phyloP scores from a whole-genome alignment of 345 rosid species.

The Bruguiera gymnorhiza region DNA sequence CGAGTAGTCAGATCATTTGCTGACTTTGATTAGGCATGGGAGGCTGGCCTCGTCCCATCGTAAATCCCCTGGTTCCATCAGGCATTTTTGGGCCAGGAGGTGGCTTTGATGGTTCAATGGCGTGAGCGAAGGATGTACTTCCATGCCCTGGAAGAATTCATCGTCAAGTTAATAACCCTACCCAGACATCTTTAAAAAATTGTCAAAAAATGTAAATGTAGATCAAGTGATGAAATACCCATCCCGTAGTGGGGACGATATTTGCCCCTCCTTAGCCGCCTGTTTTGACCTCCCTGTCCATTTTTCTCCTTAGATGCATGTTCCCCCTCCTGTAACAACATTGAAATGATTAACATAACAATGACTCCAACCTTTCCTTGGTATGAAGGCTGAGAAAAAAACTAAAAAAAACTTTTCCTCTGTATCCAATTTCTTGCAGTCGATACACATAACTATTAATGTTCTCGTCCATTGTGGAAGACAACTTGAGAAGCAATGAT shows the following conservation, averaged over 20 bases:
- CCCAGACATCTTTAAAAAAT: neutral
- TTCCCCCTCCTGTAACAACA: slow-evolving; percentile 43
- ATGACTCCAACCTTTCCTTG: neutral
- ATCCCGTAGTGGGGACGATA: slow-evolving; percentile 45
- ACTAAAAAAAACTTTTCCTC: no score
- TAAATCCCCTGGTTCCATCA: slow-evolving; percentile 32
- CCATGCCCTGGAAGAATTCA: slow-evolving; percentile 56
- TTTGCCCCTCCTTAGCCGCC: slow-evolving; percentile 48
- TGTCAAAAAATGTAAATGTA: neutral
- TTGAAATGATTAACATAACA: neutral
- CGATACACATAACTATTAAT: no score
- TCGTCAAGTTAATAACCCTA: neutral
- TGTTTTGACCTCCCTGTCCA: slow-evolving; percentile 46
- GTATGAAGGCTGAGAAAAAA: no score
- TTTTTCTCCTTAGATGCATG: slow-evolving; percentile 50
- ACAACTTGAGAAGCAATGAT: no score
- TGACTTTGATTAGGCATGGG: slow-evolving; percentile 22
- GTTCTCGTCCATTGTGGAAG: no score
- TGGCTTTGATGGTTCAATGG: slow-evolving; percentile 53
- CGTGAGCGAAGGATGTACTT: slow-evolving; percentile 38
- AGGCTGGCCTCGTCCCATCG: slow-evolving; percentile 86
- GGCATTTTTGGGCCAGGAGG: slow-evolving; percentile 91
- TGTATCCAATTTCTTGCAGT: no score
- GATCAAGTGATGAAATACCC: slow-evolving; percentile 26
- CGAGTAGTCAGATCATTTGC: slow-evolving; percentile 4